phyloP scores from a whole-genome alignment of 495 filamentous ascomycete genomes.

The Diplogelasinospora grovesii region DNA sequence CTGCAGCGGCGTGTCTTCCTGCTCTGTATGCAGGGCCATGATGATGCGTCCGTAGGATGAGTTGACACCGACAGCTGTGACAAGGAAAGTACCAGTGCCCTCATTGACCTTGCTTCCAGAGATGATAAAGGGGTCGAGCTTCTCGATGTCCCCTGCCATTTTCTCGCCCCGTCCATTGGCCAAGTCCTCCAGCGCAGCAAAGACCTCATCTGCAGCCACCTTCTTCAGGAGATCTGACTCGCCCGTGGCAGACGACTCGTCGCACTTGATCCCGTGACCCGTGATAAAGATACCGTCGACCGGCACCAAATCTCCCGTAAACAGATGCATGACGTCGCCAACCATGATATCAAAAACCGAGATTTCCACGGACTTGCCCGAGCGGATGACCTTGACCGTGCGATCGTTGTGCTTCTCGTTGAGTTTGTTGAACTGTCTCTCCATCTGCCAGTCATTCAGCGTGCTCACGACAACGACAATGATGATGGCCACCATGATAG shows the following conservation, averaged over 20 bases:
- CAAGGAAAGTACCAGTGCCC: constrained; percentile 78
- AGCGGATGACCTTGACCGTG: constrained; percentile 70
- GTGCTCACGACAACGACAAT: constrained; percentile 72
- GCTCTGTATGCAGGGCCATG: constrained; percentile 86
- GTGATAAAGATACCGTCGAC: constrained; percentile 69
- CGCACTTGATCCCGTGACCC: constrained; percentile 70
- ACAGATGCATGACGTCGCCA: constrained; percentile 67
- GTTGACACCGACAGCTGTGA: constrained; percentile 79
- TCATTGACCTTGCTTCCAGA: constrained; percentile 90
- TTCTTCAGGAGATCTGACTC: constrained; percentile 80
- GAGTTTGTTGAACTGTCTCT: constrained; percentile 71
- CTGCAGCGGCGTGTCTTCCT: constrained; percentile 86
- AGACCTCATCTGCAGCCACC: constrained; percentile 67
- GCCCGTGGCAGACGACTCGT: constrained; percentile 77
- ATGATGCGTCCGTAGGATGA: constrained; percentile 87
- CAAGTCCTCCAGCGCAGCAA: constrained; percentile 59
- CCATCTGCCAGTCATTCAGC: constrained; percentile 74
- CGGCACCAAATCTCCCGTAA: constrained; percentile 66
- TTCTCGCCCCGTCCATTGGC: constrained; percentile 20
- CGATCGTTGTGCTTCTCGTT: constrained; percentile 77
- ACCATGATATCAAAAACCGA: constrained; percentile 67
- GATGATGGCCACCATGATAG: constrained; percentile 68
- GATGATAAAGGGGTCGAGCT: constrained; percentile 89
- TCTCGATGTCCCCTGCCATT: constrained; percentile 54
- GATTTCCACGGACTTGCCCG: constrained; percentile 64